phyloP scores from a whole-genome alignment of 495 filamentous ascomycete species.

The Aspergillus sclerotioniger region DNA sequence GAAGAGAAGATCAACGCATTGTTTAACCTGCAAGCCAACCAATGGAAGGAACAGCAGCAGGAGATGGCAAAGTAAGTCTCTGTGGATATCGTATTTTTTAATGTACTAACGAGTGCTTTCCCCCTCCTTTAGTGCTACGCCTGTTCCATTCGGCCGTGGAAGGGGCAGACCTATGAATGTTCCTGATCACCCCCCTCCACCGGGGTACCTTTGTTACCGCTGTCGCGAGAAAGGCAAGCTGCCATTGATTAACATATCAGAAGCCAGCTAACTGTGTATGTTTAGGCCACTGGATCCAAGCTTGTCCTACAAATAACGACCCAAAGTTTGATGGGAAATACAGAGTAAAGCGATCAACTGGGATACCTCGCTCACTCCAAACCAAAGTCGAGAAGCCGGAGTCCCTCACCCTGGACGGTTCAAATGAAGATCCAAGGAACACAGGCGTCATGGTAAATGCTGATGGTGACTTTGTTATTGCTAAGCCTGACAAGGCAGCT shows the following conservation, averaged over 20 bases:
- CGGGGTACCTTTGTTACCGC: constrained; percentile 95
- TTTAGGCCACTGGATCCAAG: constrained; percentile 91
- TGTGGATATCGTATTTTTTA: background rate
- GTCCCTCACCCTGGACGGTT: constrained; percentile 67
- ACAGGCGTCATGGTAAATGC: constrained; percentile 96
- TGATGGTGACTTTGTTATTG: constrained; percentile 94
- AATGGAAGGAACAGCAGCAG: constrained; percentile 85
- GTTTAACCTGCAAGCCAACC: constrained; percentile 77
- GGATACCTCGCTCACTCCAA: constrained; percentile 89
- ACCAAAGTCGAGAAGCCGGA: constrained; percentile 91
- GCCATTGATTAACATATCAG: background rate
- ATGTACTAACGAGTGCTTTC: constrained; percentile 35
- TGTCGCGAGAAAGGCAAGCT: constrained; percentile 82
- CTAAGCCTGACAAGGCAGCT: constrained; percentile 86
- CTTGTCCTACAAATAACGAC: constrained; percentile 95
- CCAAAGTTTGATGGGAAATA: constrained; percentile 89
- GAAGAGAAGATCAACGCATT: constrained; percentile 89
- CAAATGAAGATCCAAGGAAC: constrained; percentile 71
- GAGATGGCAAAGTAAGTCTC: constrained; percentile 84
- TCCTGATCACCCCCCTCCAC: constrained; percentile 85
- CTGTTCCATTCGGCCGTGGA: constrained; percentile 56
- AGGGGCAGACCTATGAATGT: constrained; percentile 66
- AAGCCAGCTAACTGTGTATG: background rate
- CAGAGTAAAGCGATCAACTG: constrained; percentile 90
- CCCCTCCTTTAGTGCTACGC: constrained; percentile 53